Base-by-base conservation (phyloP, 2,329 filamentous ascomycete genomes). In the Xylariales sp. region DNA sequence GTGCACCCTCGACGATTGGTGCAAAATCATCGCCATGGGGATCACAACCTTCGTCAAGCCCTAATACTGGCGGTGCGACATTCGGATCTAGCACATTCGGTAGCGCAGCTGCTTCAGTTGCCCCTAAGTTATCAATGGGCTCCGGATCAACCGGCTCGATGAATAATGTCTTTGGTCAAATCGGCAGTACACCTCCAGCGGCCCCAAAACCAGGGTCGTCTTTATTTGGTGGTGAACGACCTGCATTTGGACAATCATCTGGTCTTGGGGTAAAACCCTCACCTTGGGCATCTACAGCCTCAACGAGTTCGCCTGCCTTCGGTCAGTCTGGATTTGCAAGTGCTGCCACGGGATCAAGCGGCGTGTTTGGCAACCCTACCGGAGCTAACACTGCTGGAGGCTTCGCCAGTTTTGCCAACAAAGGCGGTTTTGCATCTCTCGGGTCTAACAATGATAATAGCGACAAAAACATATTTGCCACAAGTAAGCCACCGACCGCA, bases 381-480 rank as follows among this genome's bases (percentile, higher is more conserved):
- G 38, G 51, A 25, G 32, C 48, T 18, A 47, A 21, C 11, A 22
- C 31, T 15, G 21, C 41, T 24, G 52, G 53, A 5, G 54, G 54
- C 51, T 61, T 61, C 36, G 55, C 78, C 18, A 64, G 64, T 19
- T 81, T 81, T 53, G 72, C 76, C 3, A 67, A 57, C 20, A 68
- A 74, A 44, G 64, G 73, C 3, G 78, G 77, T 2, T 84, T 84
- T 55, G 71, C 64, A 5, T 68, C 74, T 14, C 49, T 79, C 18
- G 62, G 58, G 10, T 54, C 60, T 21, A 64, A 52, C 31, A 64
- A 55, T 35, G 58, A 54, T 33, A 36, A 52, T 21, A 47, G 50
- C 21, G 59, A 60, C 48, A 54, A 58, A 14, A 69, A 53, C 32
- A 63, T 69, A 43, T 70, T 70, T 44, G 59, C 54, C 3, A 64